These are phyloP conservation scores for Boletus reticulatus DNA, from an alignment of 768 basidiomycete genomes.

Conservation along the genomic window DNA sequence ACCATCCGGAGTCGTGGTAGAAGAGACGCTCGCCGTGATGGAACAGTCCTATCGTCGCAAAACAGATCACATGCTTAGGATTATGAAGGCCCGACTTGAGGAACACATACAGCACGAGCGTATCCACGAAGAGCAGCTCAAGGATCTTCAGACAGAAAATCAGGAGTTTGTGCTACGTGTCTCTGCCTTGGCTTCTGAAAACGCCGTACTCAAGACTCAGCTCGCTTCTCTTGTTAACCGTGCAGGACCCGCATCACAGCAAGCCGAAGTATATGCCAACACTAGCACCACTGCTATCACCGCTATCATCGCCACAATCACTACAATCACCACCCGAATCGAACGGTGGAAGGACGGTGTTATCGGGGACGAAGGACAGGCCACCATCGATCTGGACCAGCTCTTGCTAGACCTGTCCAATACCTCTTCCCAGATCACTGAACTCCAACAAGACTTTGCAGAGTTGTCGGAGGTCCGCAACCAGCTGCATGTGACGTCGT, in stretches of 20 bases:
- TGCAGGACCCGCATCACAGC: no score
- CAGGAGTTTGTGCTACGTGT: neutral
- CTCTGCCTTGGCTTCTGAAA: neutral
- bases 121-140: neutral
- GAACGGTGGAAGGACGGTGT: neutral
- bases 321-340: neutral
- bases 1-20: neutral
- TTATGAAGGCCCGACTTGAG: neutral
- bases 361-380: no score
- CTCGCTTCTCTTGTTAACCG: neutral
- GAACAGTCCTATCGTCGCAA: slow-evolving; percentile 1
- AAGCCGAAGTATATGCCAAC: no score
- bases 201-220: neutral
- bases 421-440: neutral
- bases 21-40: neutral
- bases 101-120: neutral
- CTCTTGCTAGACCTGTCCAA: neutral
- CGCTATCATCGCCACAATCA: neutral
- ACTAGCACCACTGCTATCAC: neutral
- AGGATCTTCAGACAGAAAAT: neutral
- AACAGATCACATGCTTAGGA: neutral
- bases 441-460: neutral
- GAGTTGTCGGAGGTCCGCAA: neutral
- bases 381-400: slow-evolving; percentile 7
- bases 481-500: neutral